A percentile compares a stretch with the other conserved stretches of the same genome.
These are phyloP conservation scores for Kwoniella shandongensis DNA, from an alignment of 768 basidiomycete genomes.

Conservation along the genomic window DNA sequence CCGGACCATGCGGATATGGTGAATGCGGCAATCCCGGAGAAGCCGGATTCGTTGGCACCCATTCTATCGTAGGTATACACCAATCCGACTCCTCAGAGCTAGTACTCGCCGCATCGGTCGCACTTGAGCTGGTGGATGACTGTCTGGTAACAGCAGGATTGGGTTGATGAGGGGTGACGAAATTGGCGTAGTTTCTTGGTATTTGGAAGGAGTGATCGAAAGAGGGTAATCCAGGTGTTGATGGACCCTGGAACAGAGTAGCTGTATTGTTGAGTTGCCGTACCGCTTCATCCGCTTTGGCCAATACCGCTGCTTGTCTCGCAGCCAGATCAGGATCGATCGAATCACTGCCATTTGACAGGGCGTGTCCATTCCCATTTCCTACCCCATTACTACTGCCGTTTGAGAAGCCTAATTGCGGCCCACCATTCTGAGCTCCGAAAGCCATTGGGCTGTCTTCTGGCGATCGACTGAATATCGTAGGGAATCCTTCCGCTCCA, in stretches of 20 bases:
- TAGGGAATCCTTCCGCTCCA: conserved; percentile 40
- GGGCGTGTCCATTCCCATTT: neutral
- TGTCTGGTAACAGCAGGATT: conserved; percentile 31
- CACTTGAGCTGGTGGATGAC: conserved; percentile 34
- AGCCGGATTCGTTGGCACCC: conserved; percentile 30
- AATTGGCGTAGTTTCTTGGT: conserved; percentile 28
- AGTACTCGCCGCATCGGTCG: conserved; percentile 39
- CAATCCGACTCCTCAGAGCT: conserved; percentile 45
- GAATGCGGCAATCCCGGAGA: conserved; percentile 5
- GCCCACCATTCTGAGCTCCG: neutral
- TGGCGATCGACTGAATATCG: conserved; percentile 14
- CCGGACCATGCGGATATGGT: conserved; percentile 14
- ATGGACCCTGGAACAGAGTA: conserved; percentile 31
- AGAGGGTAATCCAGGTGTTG: conserved; percentile 1
- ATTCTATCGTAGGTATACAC: conserved; percentile 45
- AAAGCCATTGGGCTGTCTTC: conserved; percentile 8
- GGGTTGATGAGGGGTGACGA: conserved; percentile 27
- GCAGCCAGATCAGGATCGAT: conserved; percentile 27
- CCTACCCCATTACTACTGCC: conserved; percentile 5
- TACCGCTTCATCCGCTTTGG: conserved; percentile 43
- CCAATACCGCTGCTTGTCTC: conserved; percentile 33
- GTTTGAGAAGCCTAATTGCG: conserved; percentile 2
- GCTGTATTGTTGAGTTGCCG: conserved; percentile 41
- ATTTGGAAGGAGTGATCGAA: conserved; percentile 22
- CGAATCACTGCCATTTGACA: conserved; percentile 4